Evolutionary conservation across 75 land plant genomes (phyloP).

Genomic region (Picea glauca): DNA sequence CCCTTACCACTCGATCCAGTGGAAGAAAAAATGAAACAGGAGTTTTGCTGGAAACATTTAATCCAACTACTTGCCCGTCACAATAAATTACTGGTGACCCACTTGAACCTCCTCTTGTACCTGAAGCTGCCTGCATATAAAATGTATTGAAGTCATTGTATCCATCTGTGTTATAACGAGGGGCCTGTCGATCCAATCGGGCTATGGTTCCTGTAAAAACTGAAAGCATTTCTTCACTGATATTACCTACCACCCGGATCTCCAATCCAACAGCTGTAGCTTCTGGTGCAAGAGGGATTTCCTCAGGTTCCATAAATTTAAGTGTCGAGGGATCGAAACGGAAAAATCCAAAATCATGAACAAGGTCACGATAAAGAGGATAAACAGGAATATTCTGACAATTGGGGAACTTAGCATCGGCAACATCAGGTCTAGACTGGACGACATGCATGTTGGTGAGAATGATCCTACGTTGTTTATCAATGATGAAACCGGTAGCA

Average conservation of each 20-base stretch:
- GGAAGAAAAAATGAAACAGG: conserved; percentile 82
- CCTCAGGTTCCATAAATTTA: conserved; percentile 34
- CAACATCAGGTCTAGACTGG: conserved; percentile 90
- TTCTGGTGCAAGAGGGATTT: conserved; percentile 37
- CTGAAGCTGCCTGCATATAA: conserved; percentile 95
- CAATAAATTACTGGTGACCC: conserved; percentile 95
- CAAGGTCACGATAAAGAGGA: conserved; percentile 90
- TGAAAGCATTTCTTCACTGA: conserved; percentile 58
- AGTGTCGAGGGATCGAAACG: conserved; percentile 25
- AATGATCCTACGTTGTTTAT: conserved; percentile 64
- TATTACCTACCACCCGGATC: conserved; percentile 44
- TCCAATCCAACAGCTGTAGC: conserved; percentile 43
- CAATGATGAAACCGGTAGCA: conserved; percentile 88
- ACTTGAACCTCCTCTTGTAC: conserved; percentile 95
- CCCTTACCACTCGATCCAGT: conserved; percentile 84
- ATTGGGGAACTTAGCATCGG: conserved; percentile 91
- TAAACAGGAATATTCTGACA: conserved; percentile 75
- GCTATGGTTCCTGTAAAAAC: conserved; percentile 95
- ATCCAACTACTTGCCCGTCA: conserved; percentile 85
- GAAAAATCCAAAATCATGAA: conserved; percentile 46
- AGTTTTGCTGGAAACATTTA: conserved; percentile 86
- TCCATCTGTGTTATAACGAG: conserved; percentile 81
- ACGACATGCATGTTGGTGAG: conserved; percentile 96
- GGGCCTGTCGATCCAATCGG: conserved; percentile 89
- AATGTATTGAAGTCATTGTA: conserved; percentile 96